These are phyloP conservation scores for Daldinia childiae DNA, from an alignment of 495 filamentous ascomycete species.

Conservation along the genomic window DNA sequence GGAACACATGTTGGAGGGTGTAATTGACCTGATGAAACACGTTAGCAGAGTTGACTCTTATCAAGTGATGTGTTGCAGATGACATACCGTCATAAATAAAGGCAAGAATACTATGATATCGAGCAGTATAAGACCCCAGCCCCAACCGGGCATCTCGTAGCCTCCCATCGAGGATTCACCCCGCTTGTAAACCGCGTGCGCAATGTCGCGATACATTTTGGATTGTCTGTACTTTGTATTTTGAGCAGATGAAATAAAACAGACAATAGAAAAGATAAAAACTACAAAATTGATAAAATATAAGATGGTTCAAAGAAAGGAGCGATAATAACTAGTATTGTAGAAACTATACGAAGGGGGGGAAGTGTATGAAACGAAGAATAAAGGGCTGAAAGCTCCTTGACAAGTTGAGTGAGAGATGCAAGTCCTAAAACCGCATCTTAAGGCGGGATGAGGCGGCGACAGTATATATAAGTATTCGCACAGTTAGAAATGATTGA, in stretches of 20 bases:
- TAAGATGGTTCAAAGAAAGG: slow-evolving; percentile 11
- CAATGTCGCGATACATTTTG: slow-evolving; percentile 50
- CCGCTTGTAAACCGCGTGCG: slow-evolving; percentile 48
- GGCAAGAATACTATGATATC: slow-evolving; percentile 54
- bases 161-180: slow-evolving; percentile 36
- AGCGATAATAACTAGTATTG: slow-evolving; percentile 21
- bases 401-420: slow-evolving; percentile 16
- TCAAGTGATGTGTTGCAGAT: neutral
- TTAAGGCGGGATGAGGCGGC: slow-evolving; percentile 15
- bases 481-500: neutral
- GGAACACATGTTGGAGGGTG: slow-evolving; percentile 51
- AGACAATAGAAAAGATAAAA: slow-evolving; percentile 2
- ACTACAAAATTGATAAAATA: slow-evolving; percentile 2
- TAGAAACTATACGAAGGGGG: slow-evolving; percentile 13
- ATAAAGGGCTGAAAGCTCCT: slow-evolving; percentile 22
- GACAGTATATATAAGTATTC: neutral
- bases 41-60: slow-evolving; percentile 21
- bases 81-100: slow-evolving; percentile 47
- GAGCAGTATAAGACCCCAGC: slow-evolving; percentile 39
- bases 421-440: slow-evolving; percentile 4
- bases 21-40: slow-evolving; percentile 48
- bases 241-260: neutral
- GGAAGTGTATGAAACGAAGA: slow-evolving; percentile 19
- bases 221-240: neutral
- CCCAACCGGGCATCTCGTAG: slow-evolving; percentile 48